A percentile compares a stretch with the other conserved stretches of the same genome.
Conservation (phyloP, 108 stramenopile species). For the Cylindrotheca fusiformis region DNA sequence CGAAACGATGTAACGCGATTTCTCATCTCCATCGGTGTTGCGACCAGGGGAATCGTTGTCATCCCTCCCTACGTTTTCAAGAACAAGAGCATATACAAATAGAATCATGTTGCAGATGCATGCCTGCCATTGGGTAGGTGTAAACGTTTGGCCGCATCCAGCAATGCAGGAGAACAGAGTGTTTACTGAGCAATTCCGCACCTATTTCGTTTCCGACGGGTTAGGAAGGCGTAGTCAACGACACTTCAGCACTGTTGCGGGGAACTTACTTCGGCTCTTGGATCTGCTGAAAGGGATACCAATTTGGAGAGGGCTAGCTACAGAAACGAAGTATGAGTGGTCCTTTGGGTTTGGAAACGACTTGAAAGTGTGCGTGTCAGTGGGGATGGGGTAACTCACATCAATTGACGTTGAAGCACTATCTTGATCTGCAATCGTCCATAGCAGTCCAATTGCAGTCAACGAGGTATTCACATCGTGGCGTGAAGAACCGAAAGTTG, state of each 20-base stretch:
- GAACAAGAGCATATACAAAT: slow-evolving; percentile 46
- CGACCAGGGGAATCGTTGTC: not conserved
- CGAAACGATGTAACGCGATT: slow-evolving; percentile 66
- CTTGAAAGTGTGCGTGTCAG: no score
- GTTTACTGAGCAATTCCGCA: slow-evolving; percentile 91
- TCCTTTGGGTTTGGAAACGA: no score
- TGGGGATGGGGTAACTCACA: no score
- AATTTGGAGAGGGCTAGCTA: slow-evolving; percentile 68
- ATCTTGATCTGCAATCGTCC: slow-evolving; percentile 86
- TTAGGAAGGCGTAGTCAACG: no score
- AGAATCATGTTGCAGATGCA: slow-evolving; percentile 74
- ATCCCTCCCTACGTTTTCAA: slow-evolving; percentile 2
- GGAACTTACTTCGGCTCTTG: slow-evolving; percentile 67
- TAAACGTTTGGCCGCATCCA: slow-evolving; percentile 73
- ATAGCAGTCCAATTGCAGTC: slow-evolving; percentile 86
- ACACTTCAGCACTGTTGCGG: no score
- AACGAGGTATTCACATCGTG: slow-evolving; percentile 92
- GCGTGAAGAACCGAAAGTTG: slow-evolving; percentile 75
- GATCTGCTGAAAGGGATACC: slow-evolving; percentile 59
- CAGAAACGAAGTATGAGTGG: slow-evolving; percentile 3
- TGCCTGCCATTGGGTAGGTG: slow-evolving; percentile 72
- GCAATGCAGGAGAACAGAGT: slow-evolving; percentile 91
- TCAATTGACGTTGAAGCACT: slow-evolving; percentile 60
- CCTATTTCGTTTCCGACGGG: no score
- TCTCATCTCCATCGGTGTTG: slow-evolving; percentile 7